Evolutionary conservation across 306 rosid species (phyloP).

Genomic region (Rosa multiflora): DNA sequence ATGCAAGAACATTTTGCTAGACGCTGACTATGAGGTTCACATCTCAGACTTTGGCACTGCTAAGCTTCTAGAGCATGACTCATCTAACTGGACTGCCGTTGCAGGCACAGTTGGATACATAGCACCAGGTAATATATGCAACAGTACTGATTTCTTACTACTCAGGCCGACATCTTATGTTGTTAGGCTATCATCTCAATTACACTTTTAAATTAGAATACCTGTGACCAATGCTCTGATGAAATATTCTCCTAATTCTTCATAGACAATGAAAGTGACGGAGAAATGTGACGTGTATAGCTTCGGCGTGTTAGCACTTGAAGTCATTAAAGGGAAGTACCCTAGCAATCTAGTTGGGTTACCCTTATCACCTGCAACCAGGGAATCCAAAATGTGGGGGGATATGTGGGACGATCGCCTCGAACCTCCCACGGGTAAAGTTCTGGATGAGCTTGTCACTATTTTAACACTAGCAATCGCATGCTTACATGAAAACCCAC

Average conservation of each 20-base stretch:
- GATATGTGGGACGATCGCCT: conserved; percentile 30
- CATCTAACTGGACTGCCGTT: conserved; percentile 26
- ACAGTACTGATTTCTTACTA: neutral
- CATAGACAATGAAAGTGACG: conserved; percentile 19
- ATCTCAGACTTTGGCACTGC: conserved; percentile 32
- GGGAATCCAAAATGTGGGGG: conserved; percentile 1
- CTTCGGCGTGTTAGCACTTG: conserved; percentile 30
- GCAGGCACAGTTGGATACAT: conserved; percentile 37
- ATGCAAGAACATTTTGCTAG: conserved; percentile 29
- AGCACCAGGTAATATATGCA: conserved; percentile 34
- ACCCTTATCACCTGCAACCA: conserved; percentile 3
- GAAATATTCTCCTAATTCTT: neutral
- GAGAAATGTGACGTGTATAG: conserved; percentile 35
- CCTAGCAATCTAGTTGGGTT: conserved; percentile 23
- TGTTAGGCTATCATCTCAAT: neutral
- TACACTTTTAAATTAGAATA: too few species aligned
- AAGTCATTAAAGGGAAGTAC: conserved; percentile 30
- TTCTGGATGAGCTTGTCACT: conserved; percentile 8
- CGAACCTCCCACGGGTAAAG: conserved; percentile 12
- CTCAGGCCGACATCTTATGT: neutral
- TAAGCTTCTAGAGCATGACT: conserved; percentile 16
- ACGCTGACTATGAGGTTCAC: conserved; percentile 10
- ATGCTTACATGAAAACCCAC: conserved; percentile 28
- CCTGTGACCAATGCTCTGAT: too few species aligned
- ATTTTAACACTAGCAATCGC: conserved; percentile 18